Percentiles rank a stretch among this genome's conserved stretches.
Evolutionary conservation across 2,329 filamentous ascomycete genomes (phyloP).

Genomic region (Dothideomycetes sp.): DNA sequence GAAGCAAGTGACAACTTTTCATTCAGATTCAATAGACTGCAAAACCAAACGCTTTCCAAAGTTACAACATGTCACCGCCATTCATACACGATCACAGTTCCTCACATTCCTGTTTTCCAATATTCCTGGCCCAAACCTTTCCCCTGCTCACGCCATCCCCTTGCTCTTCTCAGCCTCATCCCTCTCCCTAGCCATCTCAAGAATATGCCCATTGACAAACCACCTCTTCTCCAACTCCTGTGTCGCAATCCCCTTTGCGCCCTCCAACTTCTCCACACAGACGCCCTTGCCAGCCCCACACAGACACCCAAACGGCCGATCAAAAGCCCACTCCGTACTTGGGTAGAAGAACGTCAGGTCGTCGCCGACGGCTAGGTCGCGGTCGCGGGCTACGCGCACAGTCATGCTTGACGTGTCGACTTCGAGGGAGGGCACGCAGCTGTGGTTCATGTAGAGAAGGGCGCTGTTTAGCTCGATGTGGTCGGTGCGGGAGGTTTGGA

Average conservation of each 20-base stretch:
- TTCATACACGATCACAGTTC: too few relatives aligned
- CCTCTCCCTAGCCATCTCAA: constrained; percentile 12
- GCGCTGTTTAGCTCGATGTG: constrained; percentile 49
- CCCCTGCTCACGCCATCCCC: too few relatives aligned
- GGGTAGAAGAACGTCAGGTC: constrained; percentile 38
- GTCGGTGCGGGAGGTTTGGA: constrained; percentile 36
- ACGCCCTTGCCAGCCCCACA: constrained; percentile 25
- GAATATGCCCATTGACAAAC: constrained; percentile 33
- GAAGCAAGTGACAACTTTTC: too few relatives aligned
- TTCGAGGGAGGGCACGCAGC: constrained; percentile 40
- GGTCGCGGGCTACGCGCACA: constrained; percentile 19
- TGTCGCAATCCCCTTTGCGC: constrained; percentile 25
- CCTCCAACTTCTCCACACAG: constrained; percentile 29
- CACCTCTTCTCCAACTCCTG: constrained; percentile 24
- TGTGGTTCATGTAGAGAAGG: constrained; percentile 47
- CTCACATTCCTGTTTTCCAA: too few relatives aligned
- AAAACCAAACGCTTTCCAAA: too few relatives aligned
- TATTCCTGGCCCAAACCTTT: too few relatives aligned
- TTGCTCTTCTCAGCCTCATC: too few relatives aligned
- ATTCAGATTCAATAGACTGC: too few relatives aligned
- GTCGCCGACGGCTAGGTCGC: constrained; percentile 29
- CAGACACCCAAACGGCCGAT: constrained; percentile 33
- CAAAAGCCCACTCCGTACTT: constrained; percentile 40
- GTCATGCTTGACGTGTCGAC: constrained; percentile 32
- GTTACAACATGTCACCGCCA: too few relatives aligned